Evolutionary conservation across 2,329 filamentous ascomycete genomes (phyloP).

Genomic region (Fusarium verticillioides): DNA sequence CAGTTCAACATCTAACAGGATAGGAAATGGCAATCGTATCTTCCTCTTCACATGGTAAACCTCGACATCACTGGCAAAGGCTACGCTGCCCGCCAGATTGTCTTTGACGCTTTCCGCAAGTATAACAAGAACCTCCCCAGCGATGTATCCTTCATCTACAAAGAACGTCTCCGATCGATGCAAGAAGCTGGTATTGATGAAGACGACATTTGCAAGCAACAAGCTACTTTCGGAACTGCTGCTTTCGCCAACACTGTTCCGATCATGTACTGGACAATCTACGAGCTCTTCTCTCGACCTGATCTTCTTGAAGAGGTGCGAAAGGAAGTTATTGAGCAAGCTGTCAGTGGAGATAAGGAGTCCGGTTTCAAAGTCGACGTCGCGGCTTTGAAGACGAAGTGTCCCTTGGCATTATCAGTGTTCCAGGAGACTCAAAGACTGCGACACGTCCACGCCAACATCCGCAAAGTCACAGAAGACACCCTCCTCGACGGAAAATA

Average conservation of each 20-base stretch:
- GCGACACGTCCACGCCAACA: constrained; percentile 24
- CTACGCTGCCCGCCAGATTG: constrained; percentile 29
- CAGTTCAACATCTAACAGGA: background rate
- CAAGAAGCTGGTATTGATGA: constrained; percentile 25
- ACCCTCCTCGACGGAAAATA: constrained; percentile 49
- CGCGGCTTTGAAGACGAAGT: constrained; percentile 26
- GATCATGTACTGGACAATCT: constrained; percentile 28
- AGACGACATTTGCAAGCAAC: constrained; percentile 28
- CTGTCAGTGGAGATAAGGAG: constrained; percentile 7
- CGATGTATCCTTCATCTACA: constrained; percentile 26
- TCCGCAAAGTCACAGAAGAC: constrained; percentile 47
- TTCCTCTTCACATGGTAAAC: constrained; percentile 14
- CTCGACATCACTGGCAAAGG: constrained; percentile 28
- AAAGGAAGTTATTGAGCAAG: background rate
- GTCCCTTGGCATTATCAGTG: constrained; percentile 16
- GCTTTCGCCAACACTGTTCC: constrained; percentile 33
- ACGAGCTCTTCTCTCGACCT: constrained; percentile 26
- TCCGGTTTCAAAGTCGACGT: constrained; percentile 18
- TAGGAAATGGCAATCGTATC: constrained; percentile 35
- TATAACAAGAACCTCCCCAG: constrained; percentile 22
- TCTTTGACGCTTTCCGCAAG: constrained; percentile 29
- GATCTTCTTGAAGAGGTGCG: constrained; percentile 27
- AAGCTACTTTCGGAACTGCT: constrained; percentile 27
- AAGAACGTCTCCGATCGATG: constrained; percentile 6
- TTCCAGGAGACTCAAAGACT: constrained; percentile 26